phyloP scores from a whole-genome alignment of 495 filamentous ascomycete genomes.

The Penicillium paxilli region DNA sequence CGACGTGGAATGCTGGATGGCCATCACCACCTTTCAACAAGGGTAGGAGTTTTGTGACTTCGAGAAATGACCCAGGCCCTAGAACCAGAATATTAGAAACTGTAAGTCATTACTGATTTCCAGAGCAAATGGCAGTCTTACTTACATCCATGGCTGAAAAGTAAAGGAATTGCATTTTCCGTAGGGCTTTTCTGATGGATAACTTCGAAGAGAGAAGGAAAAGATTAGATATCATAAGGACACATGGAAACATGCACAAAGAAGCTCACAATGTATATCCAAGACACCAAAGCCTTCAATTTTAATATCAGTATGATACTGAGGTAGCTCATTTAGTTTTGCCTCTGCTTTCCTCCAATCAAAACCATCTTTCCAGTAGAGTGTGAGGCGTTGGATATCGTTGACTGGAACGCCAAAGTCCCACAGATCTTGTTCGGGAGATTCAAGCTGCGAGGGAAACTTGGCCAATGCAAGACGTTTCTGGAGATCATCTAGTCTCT shows the following conservation, averaged over 20 bases:
- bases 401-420: slow-evolving; percentile 39
- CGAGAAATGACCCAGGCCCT: slow-evolving; percentile 43
- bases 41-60: slow-evolving; percentile 38
- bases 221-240: neutral
- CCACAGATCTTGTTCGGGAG: slow-evolving; percentile 35
- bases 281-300: slow-evolving; percentile 41
- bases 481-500: slow-evolving; percentile 32
- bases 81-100: too few species aligned
- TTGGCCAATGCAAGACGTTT: slow-evolving; percentile 37
- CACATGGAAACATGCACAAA: neutral
- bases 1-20: slow-evolving; percentile 41
- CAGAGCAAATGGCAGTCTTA: neutral
- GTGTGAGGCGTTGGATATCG: slow-evolving; percentile 36
- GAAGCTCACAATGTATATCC: slow-evolving; percentile 39
- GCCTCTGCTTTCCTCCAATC: slow-evolving; percentile 46
- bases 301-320: slow-evolving; percentile 41
- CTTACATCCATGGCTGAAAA: slow-evolving; percentile 49
- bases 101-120: too few species aligned
- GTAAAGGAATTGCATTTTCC: slow-evolving; percentile 39
- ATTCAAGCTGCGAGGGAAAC: slow-evolving; percentile 38
- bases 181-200: slow-evolving; percentile 39
- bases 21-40: slow-evolving; percentile 21
- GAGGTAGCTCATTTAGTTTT: slow-evolving; percentile 42
- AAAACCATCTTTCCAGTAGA: slow-evolving; percentile 40
- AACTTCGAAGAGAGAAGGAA: slow-evolving; percentile 25